Conservation (phyloP, 2,329 filamentous ascomycete species). For the Ophiostoma sp. region DNA sequence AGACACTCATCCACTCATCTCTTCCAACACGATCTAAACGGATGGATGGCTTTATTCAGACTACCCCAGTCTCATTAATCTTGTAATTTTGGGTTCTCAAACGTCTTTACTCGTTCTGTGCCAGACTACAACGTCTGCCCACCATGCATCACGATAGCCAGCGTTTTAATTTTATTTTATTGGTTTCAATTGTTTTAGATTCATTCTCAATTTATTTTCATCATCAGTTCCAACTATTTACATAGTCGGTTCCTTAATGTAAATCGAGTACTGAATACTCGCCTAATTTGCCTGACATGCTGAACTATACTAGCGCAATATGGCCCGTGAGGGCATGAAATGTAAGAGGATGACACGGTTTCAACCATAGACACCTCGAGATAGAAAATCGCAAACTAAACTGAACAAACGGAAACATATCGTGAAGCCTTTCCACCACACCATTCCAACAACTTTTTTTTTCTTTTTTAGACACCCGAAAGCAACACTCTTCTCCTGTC, state of each 20-base stretch:
- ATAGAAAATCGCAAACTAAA: neutral
- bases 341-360: neutral
- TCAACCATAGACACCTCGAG: constrained; percentile 3
- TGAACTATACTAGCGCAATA: neutral
- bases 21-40: constrained; percentile 1
- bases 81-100: neutral
- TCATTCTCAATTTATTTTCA: neutral
- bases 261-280: neutral
- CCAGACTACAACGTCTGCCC: neutral
- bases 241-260: neutral
- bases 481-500: neutral
- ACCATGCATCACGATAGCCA: constrained; percentile 11
- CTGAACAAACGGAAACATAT: neutral
- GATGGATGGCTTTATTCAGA: neutral
- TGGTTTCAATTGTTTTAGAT: neutral
- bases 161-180: constrained; percentile 6
- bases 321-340: neutral
- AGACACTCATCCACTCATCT: neutral
- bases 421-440: neutral
- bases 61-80: neutral
- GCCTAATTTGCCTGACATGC: constrained; percentile 13
- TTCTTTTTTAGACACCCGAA: neutral
- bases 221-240: neutral
- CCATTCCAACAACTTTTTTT: neutral
- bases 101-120: neutral